A percentile compares a stretch with the other conserved stretches of the same genome.
Conservation (phyloP, 176 grass and related monocot genomes). For the Paspalum notatum region DNA sequence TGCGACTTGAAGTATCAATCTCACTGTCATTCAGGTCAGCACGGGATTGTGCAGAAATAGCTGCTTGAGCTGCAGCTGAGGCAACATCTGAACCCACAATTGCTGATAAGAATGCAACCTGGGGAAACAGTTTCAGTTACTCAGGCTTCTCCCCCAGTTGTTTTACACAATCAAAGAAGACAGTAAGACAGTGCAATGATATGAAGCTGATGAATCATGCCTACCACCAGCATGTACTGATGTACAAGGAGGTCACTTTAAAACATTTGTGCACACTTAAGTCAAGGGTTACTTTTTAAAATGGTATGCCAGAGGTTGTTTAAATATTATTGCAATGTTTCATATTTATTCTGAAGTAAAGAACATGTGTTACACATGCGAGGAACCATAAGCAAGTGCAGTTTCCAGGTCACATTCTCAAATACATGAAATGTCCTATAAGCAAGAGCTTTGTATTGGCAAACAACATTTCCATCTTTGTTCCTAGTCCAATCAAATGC, state of each 20-base stretch:
- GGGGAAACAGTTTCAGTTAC: conserved; percentile 44
- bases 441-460: background rate
- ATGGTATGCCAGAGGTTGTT: background rate
- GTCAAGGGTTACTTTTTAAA: background rate
- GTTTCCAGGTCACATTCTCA: conserved; percentile 17
- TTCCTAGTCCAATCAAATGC: background rate
- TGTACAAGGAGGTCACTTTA: background rate
- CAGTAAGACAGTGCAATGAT: background rate
- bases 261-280: conserved; percentile 24
- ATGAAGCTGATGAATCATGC: conserved; percentile 9
- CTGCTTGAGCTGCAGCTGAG: conserved; percentile 72
- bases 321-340: background rate
- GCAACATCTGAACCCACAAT: conserved; percentile 80
- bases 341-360: conserved; percentile 1
- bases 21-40: conserved; percentile 46
- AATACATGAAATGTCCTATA: background rate
- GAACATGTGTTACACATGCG: background rate
- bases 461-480: background rate
- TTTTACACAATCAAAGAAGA: conserved; percentile 5
- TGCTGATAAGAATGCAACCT: conserved; percentile 92
- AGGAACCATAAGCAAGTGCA: conserved; percentile 12
- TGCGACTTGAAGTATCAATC: conserved; percentile 45
- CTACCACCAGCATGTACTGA: conserved; percentile 4
- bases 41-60: conserved; percentile 65
- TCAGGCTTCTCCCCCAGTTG: conserved; percentile 20